Evolutionary conservation across 192 early-diverging fungal genomes (phyloP).

Genomic region (Entomortierella lignicola): DNA sequence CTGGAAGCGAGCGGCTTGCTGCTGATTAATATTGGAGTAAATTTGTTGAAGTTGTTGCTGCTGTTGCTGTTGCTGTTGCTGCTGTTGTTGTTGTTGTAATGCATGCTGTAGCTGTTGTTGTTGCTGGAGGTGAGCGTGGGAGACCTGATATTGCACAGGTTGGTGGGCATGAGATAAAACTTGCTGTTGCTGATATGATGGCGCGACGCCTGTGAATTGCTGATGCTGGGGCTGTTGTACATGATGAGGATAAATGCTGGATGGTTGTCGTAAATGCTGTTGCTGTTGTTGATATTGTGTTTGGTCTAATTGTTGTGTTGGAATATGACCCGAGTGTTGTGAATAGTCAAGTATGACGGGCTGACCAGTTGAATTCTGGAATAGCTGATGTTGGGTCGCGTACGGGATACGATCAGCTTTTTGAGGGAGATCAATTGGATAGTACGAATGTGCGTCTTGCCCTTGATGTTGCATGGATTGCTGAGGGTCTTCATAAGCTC

Average conservation of each 20-base stretch:
- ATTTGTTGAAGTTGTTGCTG: constrained; percentile 28
- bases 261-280: constrained; percentile 16
- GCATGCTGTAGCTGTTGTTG: constrained; percentile 29
- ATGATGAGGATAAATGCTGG: constrained; percentile 23
- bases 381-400: constrained; percentile 14
- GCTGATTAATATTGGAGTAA: constrained; percentile 15
- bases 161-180: constrained; percentile 28
- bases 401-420: constrained; percentile 32
- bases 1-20: constrained; percentile 23
- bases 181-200: constrained; percentile 28
- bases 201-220: constrained; percentile 10
- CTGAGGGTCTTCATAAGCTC: constrained; percentile 27
- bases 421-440: constrained; percentile 6
- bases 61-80: constrained; percentile 28
- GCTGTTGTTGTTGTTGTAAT: constrained; percentile 13
- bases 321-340: constrained; percentile 14
- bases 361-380: constrained; percentile 23
- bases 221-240: constrained; percentile 41
- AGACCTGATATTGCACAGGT: constrained; percentile 26
- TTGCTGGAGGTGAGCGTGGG: constrained; percentile 38
- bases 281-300: constrained; percentile 29
- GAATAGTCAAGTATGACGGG: constrained; percentile 25
- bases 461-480: constrained; percentile 32
- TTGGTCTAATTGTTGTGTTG: constrained; percentile 23
- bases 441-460: constrained; percentile 24